Evolutionary conservation across 768 basidiomycete genomes (phyloP), one percentile per base, ranked within the genome.

Genomic region (Xanthoconium stramineum): DNA sequence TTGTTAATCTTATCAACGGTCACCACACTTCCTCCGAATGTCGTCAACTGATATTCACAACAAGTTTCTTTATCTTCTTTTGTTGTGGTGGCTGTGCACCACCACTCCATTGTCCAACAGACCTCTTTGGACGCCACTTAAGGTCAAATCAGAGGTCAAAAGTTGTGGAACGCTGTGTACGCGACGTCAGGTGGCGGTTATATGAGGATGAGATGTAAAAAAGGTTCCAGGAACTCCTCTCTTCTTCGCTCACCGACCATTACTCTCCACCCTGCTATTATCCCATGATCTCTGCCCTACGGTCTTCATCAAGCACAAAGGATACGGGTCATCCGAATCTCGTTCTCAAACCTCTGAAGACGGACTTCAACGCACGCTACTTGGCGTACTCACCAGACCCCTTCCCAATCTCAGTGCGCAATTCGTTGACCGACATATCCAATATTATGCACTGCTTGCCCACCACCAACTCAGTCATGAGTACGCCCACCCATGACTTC

Each of bases 1-100:
- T 70, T 72, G 63, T 72, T 47, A 53, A 32, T 47, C 59, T 50
- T 57, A 28, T 44, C 57, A 40, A 61, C 47, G 36, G 49, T 49
- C 53, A 20, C 57, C 46, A 57, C 47, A n/a, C 30, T 33, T 40
- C 32, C 37, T 57, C 35, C 33, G 36, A 32, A 36, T 28, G 20
- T 40, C 44, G n/a, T 52, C 20, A 45, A 11, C 15, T 53, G 35
- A 47, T 37, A 51, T 50, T 53, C 55, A 57, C 55, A 53, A 40
- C 49, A 15, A 57, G 28, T 44, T 37, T 19, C 44, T 56, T 59
- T 52, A 48, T 65, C 12, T 12, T 35, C 33, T 35, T 35, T 57
- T 57, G 61, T 48, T 52, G 57, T 58, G 48, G 63, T 35, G 51
- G 50, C 53, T 51, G 50, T 58, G 50, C 39, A 29, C 47, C 43